Evolutionary conservation across 176 grass and related monocot species (phyloP).

Genomic region (Oryza punctata): DNA sequence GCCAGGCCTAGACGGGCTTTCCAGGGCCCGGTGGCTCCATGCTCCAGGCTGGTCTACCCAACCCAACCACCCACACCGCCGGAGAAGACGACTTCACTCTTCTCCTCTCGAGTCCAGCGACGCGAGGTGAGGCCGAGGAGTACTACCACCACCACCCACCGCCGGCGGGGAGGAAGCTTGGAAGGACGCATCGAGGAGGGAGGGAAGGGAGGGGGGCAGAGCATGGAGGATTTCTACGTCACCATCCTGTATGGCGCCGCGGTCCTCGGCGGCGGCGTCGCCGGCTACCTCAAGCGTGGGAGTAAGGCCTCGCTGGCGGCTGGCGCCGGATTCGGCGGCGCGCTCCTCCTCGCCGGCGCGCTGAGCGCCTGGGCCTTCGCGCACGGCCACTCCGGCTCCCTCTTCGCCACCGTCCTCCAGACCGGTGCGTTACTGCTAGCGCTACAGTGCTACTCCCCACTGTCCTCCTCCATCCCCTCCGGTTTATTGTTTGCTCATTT

Average conservation of each 20-base stretch:
- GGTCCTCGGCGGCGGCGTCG: constrained; percentile 60
- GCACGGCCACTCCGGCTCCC: constrained; percentile 43
- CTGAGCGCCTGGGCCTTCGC: constrained; percentile 68
- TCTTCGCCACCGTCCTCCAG: constrained; percentile 67
- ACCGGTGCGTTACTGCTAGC: constrained; percentile 45
- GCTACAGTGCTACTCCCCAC: background rate
- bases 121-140: no score
- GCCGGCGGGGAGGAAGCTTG: no score
- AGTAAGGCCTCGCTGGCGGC: constrained; percentile 69
- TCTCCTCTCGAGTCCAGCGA: no score
- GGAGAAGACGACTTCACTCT: no score
- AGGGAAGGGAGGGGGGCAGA: background rate
- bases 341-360: constrained; percentile 71
- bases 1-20: no score
- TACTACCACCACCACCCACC: no score
- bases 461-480: background rate
- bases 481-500: background rate
- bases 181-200: background rate
- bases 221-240: constrained; percentile 89
- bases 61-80: no score
- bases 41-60: no score
- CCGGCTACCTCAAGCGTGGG: constrained; percentile 53
- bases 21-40: no score
- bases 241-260: constrained; percentile 75
- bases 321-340: constrained; percentile 57